Evolutionary conservation across 306 rosid genomes (phyloP), one percentile per base, ranked within the genome.

Genomic region (Gastrolobium bilobum): DNA sequence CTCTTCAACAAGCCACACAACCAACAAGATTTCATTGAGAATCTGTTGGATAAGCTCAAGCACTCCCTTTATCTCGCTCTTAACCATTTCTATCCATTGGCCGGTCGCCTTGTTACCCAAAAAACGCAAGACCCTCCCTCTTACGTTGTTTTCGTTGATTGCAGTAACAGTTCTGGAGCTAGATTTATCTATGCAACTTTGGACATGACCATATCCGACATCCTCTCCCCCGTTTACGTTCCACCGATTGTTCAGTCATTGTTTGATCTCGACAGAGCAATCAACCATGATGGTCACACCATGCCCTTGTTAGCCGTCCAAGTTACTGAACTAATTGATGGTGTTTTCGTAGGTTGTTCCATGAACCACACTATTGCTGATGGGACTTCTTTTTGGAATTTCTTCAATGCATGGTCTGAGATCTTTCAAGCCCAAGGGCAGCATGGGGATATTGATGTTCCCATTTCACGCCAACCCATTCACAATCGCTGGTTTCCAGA

Each of bases 311-410:
- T 92, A 1, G 69, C 93, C 7, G 9, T 87, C 68, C 84, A 92
- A 62, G 89, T 88, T 42, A 88, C 93, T 0, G 87, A 92, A 30
- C 56, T 90, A 1, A 3, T 59, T 0, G 93, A 90, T 37, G 95
- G 88, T 5, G 75, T 88, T 47, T 88, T 88, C 86, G 79, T 92
- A 1, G 97, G 93, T 0, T 85, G 86, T 50, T 88, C 93, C 43
- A 50, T 86, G 68, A 88, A 87, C 67, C 94, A 90, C n/a, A 0
- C 0, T 13, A 6, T 92, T 0, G 89, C 10, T 2, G 89, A 92
- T 50, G 93, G 91, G 10, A 90, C 89, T 8, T 80, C 89, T 4
- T 88, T 53, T 62, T 92, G 90, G 97, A 73, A 67, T 48, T 88
- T 90, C 87, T 82, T 86, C 44, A 92, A 87, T 4, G 3, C 72